These are phyloP conservation scores for Collybia mongolica DNA, from an alignment of 768 basidiomycete species.

Conservation along the genomic window DNA sequence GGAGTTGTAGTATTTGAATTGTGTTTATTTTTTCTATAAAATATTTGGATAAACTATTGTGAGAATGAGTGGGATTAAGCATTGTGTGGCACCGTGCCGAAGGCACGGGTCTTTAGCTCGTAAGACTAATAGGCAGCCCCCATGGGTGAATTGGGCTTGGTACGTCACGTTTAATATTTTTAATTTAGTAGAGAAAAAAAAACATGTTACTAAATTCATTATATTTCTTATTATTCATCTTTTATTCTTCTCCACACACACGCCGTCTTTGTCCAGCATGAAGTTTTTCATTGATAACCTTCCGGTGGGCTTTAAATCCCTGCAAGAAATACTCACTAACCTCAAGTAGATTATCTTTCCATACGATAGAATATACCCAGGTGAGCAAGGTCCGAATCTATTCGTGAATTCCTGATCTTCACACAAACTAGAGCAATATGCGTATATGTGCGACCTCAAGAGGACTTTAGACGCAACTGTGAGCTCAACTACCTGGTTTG, in stretches of 20 bases:
- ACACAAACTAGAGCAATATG: slow-evolving; percentile 81
- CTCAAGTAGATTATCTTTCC: slow-evolving; percentile 78
- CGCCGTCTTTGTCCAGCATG: slow-evolving; percentile 44
- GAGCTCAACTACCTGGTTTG: slow-evolving; percentile 9
- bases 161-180: too few species aligned
- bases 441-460: slow-evolving; percentile 99
- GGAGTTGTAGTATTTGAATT: too few species aligned
- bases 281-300: slow-evolving; percentile 83
- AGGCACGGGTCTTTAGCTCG: too few species aligned
- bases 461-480: slow-evolving; percentile 93
- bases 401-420: slow-evolving; percentile 5
- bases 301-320: slow-evolving; percentile 48
- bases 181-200: too few species aligned
- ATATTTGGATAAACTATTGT: too few species aligned
- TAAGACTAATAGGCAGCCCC: too few species aligned
- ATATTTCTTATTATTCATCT: too few species aligned
- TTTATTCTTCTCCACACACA: background rate
- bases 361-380: slow-evolving; percentile 95
- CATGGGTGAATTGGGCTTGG: too few species aligned
- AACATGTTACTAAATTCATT: too few species aligned
- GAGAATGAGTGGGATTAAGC: too few species aligned
- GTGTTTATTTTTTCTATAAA: too few species aligned
- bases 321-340: slow-evolving; percentile 5
- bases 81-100: too few species aligned
- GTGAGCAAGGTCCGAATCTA: slow-evolving; percentile 37